Base-by-base conservation (phyloP, 352 stramenopile genomes). In the Pythium insidiosum region DNA sequence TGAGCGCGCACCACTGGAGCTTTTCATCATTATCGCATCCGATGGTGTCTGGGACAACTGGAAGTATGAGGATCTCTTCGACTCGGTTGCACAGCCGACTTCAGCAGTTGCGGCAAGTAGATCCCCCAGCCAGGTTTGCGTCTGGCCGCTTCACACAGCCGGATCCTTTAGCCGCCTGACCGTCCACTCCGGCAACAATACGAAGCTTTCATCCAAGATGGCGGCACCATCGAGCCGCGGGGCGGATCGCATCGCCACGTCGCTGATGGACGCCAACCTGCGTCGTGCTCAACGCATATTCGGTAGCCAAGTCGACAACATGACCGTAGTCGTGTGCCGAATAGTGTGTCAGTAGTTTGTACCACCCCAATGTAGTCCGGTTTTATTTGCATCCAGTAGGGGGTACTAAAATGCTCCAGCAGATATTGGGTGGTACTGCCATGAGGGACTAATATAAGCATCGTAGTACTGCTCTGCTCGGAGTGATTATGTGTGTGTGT, bases 31-130 rank as follows among this genome's bases (percentile, higher is more conserved):
- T 6, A 63, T 90, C 15, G 84, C 77, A 1, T 88, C 76, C 1
- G 84, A 95, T 56, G 84, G 83, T 12, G 54, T 95, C 16, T 95
- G 83, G 84, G 84, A 95, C 59, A 91, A 89, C 56, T 95, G 84
- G 83, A 73, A 85, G 47, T 93, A 88, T 55, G 58, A 70, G 24
- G 79, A 94, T 22, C 48, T 94, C 11, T 53, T 72, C 15, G 28
- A 33, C 28, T 9, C 28, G 28, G n/a, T n/a, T n/a, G n/a, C n/a
- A n/a, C n/a, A n/a, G n/a, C n/a, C n/a, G n/a, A n/a, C n/a, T n/a
- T n/a, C n/a, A n/a, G n/a, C n/a, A n/a, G n/a, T n/a, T n/a, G n/a
- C n/a, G n/a, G n/a, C n/a, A n/a, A n/a, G n/a, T n/a, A n/a, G n/a
- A n/a, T n/a, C n/a, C n/a, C n/a, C n/a, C n/a, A n/a, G n/a, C n/a